Conservation (phyloP, 1,284 basidiomycete genomes). For the Ustilago xerochloae region DNA sequence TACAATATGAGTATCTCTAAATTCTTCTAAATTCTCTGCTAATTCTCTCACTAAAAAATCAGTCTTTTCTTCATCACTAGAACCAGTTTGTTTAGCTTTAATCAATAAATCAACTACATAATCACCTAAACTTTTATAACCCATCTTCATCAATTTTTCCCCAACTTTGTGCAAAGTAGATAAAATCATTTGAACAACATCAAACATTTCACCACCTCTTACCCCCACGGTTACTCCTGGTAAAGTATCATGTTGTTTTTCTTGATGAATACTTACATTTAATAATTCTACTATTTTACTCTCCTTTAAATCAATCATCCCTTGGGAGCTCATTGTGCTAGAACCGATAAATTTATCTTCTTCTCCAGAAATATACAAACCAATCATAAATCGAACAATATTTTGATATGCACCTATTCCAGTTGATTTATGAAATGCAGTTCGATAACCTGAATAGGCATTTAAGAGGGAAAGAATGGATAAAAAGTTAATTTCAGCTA, state of each 20-base stretch:
- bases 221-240: slow-evolving; percentile 80
- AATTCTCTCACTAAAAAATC: slow-evolving; percentile 4
- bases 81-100: slow-evolving; percentile 70
- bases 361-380: slow-evolving; percentile 46
- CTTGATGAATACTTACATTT: slow-evolving; percentile 69
- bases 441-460: slow-evolving; percentile 57
- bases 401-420: slow-evolving; percentile 60
- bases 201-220: slow-evolving; percentile 77
- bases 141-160: slow-evolving; percentile 73
- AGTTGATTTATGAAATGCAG: slow-evolving; percentile 52
- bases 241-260: slow-evolving; percentile 77
- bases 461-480: slow-evolving; percentile 60
- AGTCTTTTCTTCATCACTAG: slow-evolving; percentile 47
- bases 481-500: slow-evolving; percentile 61
- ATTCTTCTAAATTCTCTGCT: slow-evolving; percentile 47
- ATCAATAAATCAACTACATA: slow-evolving; percentile 78
- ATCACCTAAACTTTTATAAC: slow-evolving; percentile 78
- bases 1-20: slow-evolving; percentile 51
- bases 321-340: slow-evolving; percentile 30
- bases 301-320: slow-evolving; percentile 32
- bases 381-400: slow-evolving; percentile 53
- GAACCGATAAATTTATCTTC: slow-evolving; percentile 25
- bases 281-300: slow-evolving; percentile 48
- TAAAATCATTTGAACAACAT: slow-evolving; percentile 78
- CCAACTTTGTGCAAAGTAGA: slow-evolving; percentile 79